Evolutionary conservation across 768 basidiomycete genomes (phyloP), one percentile per base, ranked within the genome.

Genomic region (Obba rivulosa): DNA sequence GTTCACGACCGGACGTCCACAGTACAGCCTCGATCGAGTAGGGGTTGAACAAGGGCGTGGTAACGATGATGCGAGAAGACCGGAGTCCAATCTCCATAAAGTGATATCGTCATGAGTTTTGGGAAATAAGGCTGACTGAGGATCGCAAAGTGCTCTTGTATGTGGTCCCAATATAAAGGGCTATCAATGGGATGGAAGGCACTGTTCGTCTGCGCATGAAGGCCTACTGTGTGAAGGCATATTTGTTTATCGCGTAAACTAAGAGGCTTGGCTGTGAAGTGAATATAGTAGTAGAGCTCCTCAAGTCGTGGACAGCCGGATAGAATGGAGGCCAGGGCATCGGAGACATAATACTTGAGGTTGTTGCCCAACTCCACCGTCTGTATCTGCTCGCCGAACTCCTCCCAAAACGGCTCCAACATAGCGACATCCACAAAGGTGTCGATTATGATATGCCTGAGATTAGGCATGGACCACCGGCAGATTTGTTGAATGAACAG

Each of bases 361-460:
- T 78, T 74, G 52, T 65, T 72, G 28, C 83, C 82, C 47, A 85
- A 72, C 56, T 85, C 83, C 20, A 84, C 67, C 1, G 67, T 70
- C 46, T 68, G 66, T 39, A 85, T 70, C 50, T 77, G 78, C 40
- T 54, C 48, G 21, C 81, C 81, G 43, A 77, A 74, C 16, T 55
- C 54, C 28, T 70, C 64, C 80, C 79, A 82, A 18, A 84, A 49
- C 23, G 62, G 59, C 34, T 72, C 68, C 51, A 78, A 52, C 16
- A 69, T 70, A 16, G 57, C 58, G 31, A 46, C 41, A 16, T 62
- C 55, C 38, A 68, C 57, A 18, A 76, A 73, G 22, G 70, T 68
- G 55, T 84, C 83, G 48, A 77, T 57, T 48, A 85, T 64, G 50
- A 85, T 41, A 52, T 74, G 71, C 3, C 64, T 65, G 39, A 86